phyloP scores from a whole-genome alignment of 2,329 filamentous ascomycete species.

The Chalaropsis ovoidea region DNA sequence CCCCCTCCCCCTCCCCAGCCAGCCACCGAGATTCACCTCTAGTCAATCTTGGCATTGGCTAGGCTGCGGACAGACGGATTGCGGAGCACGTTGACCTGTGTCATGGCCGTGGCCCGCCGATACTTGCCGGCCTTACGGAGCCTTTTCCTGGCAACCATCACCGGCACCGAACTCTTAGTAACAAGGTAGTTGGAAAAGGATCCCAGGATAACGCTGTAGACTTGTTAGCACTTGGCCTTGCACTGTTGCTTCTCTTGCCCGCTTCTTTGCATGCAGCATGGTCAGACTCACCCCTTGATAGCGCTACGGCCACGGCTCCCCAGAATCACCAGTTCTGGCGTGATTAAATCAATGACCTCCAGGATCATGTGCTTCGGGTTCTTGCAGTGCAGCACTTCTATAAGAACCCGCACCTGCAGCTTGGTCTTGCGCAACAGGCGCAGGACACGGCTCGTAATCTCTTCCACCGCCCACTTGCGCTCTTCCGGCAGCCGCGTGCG shows the following conservation, averaged over 20 bases:
- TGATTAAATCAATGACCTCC: slow-evolving; percentile 89
- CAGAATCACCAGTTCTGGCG: slow-evolving; percentile 84
- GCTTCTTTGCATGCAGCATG: not conserved
- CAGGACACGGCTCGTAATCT: slow-evolving; percentile 76
- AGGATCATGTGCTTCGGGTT: slow-evolving; percentile 92
- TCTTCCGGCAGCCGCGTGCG: slow-evolving; percentile 62
- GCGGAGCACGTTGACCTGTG: slow-evolving; percentile 71
- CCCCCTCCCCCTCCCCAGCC: not conserved
- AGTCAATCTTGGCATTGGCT: slow-evolving; percentile 67
- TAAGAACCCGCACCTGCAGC: slow-evolving; percentile 82
- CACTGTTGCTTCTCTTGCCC: not conserved
- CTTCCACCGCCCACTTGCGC: slow-evolving; percentile 66
- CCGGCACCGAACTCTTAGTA: slow-evolving; percentile 89
- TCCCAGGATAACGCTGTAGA: slow-evolving; percentile 70
- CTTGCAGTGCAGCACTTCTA: slow-evolving; percentile 97
- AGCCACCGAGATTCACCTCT: slow-evolving; percentile 26
- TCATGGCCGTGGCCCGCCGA: slow-evolving; percentile 54
- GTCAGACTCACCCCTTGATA: slow-evolving; percentile 66
- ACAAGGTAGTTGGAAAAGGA: slow-evolving; percentile 97
- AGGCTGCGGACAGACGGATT: slow-evolving; percentile 57
- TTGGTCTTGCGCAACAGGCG: slow-evolving; percentile 80
- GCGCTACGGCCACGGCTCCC: slow-evolving; percentile 85
- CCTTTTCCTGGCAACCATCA: slow-evolving; percentile 93
- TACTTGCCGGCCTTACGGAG: slow-evolving; percentile 78
- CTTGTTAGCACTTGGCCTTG: slow-evolving; percentile 30